Evolutionary conservation across 768 basidiomycete genomes (phyloP), one percentile per base, ranked within the genome.

Genomic region (Lactifluus echinatus): DNA sequence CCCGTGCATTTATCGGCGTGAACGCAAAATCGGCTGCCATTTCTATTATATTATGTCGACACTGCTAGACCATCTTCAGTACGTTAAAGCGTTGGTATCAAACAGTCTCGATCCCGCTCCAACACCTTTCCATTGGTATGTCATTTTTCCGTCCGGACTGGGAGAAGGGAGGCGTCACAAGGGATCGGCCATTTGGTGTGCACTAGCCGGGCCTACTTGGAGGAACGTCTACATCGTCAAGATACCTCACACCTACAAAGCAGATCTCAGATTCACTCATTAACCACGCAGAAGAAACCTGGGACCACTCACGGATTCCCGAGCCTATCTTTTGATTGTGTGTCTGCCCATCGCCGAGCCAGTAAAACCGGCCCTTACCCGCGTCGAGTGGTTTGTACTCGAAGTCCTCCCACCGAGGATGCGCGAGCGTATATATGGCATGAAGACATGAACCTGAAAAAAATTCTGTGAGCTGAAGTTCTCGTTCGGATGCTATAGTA

Each of bases 371-470:
- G 61, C 83, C 83, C 50, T 68, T 69, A 39, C 69, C 65, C 5
- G 64, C 70, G 55, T 78, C 76, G 3, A 77, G 63, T 4, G 55
- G 67, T 63, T 83, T 76, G 56, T 80, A 83, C 42, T 74, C 72
- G 58, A 72, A 85, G 62, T 85, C 84, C 57, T 85, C 84, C 82
- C 82, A 85, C 5, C 83, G 76, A 5, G 82, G 83, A 64, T 80
- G 66, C 36, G 70, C 68, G 5, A 85, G 66, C 1, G 77, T 74
- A 26, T 72, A 73, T 5, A 72, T 68, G 0, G 78, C 80, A 54
- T 83, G 82, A 15, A 81, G 63, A 45, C 74, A 72, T 0, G 81
- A 82, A 7, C 82, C 79, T 53, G 31, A 44, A 29, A n/a, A n/a
- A 15, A 24, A 17, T 53, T 28, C 10, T 14, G 34, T 36, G 15